A percentile compares a stretch with the other conserved stretches of the same genome.
Conservation (phyloP, 306 rosid genomes). For the Mimosa pudica region DNA sequence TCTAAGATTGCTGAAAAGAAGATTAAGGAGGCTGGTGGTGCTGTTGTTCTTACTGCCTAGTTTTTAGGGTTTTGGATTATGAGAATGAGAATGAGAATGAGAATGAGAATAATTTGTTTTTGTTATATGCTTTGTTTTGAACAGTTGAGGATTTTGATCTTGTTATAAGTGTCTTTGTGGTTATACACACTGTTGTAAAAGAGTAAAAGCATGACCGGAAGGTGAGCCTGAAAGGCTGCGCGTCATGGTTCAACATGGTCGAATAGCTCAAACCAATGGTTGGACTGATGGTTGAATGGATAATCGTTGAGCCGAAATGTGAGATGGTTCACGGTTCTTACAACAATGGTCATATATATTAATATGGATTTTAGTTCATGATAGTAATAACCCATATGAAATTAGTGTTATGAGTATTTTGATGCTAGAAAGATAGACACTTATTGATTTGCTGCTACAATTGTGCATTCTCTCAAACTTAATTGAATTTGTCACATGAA, state of each 20-base stretch:
- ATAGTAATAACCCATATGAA: background rate
- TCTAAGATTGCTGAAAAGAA: constrained; percentile 82
- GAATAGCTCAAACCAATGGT: no score
- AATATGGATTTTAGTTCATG: constrained; percentile 6
- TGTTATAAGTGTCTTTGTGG: background rate
- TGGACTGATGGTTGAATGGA: no score
- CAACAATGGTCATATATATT: background rate
- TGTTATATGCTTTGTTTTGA: background rate
- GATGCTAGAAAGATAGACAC: background rate
- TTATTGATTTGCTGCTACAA: background rate
- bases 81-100: background rate
- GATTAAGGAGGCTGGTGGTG: constrained; percentile 80
- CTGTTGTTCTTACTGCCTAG: constrained; percentile 74
- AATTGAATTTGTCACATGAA: background rate
- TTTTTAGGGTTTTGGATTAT: constrained; percentile 21
- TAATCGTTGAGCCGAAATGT: no score
- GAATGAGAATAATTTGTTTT: background rate
- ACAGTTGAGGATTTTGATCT: background rate
- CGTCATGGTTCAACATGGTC: no score
- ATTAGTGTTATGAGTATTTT: background rate
- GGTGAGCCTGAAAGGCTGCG: no score
- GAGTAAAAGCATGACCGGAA: no score
- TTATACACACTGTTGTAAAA: no score
- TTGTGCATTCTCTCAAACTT: background rate
- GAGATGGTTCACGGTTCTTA: no score